These are phyloP conservation scores for Helotiales sp. DNA, from an alignment of 2,329 filamentous ascomycete species.

Conservation along the genomic window DNA sequence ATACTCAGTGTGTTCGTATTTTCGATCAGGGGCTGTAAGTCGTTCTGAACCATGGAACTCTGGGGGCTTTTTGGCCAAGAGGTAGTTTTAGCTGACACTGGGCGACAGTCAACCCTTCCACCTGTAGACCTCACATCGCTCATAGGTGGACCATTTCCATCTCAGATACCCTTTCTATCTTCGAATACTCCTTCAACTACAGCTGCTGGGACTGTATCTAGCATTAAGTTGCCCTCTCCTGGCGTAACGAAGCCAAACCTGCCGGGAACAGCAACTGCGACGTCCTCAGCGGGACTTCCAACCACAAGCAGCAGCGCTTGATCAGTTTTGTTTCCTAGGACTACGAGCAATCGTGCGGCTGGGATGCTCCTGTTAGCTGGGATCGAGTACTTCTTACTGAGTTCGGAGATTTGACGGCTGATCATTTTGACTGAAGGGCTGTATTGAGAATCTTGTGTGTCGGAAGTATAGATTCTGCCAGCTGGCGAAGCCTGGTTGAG, in stretches of 20 bases:
- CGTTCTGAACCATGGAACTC: neutral
- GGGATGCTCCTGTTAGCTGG: too few relatives aligned
- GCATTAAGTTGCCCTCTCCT: neutral
- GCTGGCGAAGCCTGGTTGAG: too few relatives aligned
- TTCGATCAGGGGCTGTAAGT: slow-evolving; percentile 3
- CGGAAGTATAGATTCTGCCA: too few relatives aligned
- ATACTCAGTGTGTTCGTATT: slow-evolving; percentile 6
- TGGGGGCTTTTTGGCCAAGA: neutral
- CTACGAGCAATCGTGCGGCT: too few relatives aligned
- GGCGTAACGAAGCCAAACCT: neutral
- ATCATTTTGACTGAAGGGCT: too few relatives aligned
- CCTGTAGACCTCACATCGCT: slow-evolving; percentile 1
- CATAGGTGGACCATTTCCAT: neutral
- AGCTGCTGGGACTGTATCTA: neutral
- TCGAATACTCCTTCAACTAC: neutral
- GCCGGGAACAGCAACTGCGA: neutral
- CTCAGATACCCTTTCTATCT: neutral
- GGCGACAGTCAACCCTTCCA: neutral
- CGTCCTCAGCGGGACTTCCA: neutral
- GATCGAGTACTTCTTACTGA: too few relatives aligned
- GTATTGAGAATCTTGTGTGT: too few relatives aligned
- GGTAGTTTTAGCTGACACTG: neutral
- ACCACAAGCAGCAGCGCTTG: neutral
- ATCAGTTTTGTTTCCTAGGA: too few relatives aligned
- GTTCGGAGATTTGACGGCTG: too few relatives aligned